Base-by-base conservation (phyloP, 352 stramenopile species). In the Phytopythium montanum region DNA sequence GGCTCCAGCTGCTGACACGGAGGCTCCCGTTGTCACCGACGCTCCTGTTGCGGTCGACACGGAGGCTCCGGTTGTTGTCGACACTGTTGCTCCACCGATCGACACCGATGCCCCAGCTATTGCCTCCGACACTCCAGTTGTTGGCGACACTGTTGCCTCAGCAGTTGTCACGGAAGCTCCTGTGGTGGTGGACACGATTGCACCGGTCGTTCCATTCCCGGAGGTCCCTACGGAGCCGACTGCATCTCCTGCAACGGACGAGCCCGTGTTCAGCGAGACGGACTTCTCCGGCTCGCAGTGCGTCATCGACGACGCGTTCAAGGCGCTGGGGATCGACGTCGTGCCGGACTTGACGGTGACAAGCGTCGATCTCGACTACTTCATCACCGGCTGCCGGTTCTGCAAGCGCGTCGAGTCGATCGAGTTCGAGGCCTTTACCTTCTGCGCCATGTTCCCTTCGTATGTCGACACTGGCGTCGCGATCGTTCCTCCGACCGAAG, bases 351-450 rank as follows among this genome's bases (percentile, higher is more conserved):
- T 34, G 23, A 58, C 60, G 36, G 75, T 69, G 26, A 44, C 42
- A 10, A 60, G 44, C 14, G 58, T 62, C n/a, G 70, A 68, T 46
- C 59, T 69, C n/a, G 70, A 68, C 23, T 78, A 68, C 51, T 65
- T 68, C 31, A 62, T 39, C 36, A 39, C 61, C 18, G 67, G 72
- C 29, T 78, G 70, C 38, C 70, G 70, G 13, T 78, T 62, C 52
- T 78, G 70, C 60, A 67, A 68, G 54, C 14, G 60, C 23, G 55
- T 64, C 31, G 62, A 70, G 26, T 69, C 68, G 23, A 26, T 41
- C 19, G 52, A 69, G 21, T 76, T 68, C 10, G 56, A 59, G 7
- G 50, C 39, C 0, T 72, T 69, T 56, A 28, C 60, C 38, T 49
- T 39, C 38, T 75, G 65, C 50, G 51, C 51, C 28, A 36, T 10